Evolutionary conservation across 805 yeast species (phyloP).

Genomic region (Candida vaughaniae): DNA sequence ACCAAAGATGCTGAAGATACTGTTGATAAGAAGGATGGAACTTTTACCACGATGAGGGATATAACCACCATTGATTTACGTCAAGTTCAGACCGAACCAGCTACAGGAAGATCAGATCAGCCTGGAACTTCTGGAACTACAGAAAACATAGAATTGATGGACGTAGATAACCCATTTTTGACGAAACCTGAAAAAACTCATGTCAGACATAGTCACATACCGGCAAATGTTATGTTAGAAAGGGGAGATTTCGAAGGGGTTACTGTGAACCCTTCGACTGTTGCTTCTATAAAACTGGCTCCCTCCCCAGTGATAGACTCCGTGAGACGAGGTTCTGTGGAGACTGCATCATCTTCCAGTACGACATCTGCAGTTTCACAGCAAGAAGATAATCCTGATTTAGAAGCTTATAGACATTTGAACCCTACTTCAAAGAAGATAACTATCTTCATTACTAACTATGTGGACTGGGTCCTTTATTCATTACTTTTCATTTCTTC

Average conservation of each 20-base stretch:
- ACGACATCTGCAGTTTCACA: neutral
- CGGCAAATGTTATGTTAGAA: constrained; percentile 2
- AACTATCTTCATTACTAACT: constrained; percentile 37
- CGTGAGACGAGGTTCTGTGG: neutral
- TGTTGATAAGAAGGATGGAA: constrained; percentile 6
- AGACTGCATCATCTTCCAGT: neutral
- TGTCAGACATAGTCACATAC: constrained; percentile 12
- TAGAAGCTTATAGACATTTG: constrained; percentile 12
- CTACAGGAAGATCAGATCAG: neutral
- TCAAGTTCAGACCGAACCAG: constrained; percentile 17
- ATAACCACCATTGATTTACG: constrained; percentile 39
- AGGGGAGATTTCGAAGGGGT: constrained; percentile 2
- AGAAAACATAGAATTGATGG: constrained; percentile 7
- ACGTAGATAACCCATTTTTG: constrained; percentile 12
- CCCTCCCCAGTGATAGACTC: constrained; percentile 2
- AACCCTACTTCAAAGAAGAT: constrained; percentile 20
- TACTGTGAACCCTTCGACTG: constrained; percentile 6
- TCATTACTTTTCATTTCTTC: constrained; percentile 50
- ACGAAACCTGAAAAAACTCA: constrained; percentile 17
- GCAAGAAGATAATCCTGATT: neutral
- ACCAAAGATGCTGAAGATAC: constrained; percentile 6
- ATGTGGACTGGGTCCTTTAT: constrained; percentile 59
- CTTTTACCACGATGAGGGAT: constrained; percentile 26
- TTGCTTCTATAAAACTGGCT: constrained; percentile 6
- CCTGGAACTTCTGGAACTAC: neutral